Conservation (phyloP, 208 protist species). For the Leishmania tarentolae region DNA sequence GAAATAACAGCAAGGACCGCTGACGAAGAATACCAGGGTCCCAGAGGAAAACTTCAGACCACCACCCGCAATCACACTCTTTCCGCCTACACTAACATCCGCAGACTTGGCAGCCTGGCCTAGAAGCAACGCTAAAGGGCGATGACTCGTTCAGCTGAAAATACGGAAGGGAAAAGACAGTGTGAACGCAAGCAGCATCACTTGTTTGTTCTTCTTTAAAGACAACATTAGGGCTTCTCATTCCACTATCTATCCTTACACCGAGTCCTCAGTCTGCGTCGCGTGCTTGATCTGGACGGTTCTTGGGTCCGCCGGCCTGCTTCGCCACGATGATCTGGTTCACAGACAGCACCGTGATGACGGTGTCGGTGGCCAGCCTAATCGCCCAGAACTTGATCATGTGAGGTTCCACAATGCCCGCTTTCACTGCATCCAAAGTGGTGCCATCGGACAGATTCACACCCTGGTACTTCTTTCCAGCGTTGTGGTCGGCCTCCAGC, state of each 20-base stretch:
- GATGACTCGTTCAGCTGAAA: background rate
- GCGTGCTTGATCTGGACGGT: constrained; percentile 79
- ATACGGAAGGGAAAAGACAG: background rate
- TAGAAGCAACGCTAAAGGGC: background rate
- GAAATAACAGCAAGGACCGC: background rate
- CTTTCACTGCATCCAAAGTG: constrained; percentile 82
- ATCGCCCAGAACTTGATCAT: constrained; percentile 95
- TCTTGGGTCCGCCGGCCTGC: constrained; percentile 97
- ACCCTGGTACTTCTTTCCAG: constrained; percentile 89
- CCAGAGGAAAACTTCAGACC: background rate
- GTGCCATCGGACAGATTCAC: constrained; percentile 93
- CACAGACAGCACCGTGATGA: constrained; percentile 95
- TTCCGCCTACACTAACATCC: background rate
- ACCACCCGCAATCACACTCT: background rate
- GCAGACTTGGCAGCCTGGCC: background rate
- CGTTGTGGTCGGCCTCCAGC: constrained; percentile 95
- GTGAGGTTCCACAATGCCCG: constrained; percentile 95
- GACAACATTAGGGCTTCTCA: background rate
- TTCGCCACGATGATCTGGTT: constrained; percentile 99
- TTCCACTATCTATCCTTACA: background rate
- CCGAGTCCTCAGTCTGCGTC: constrained; percentile 66
- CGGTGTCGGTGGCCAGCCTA: constrained; percentile 96
- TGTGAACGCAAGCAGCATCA: background rate
- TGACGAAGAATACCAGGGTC: background rate
- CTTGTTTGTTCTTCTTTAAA: background rate